phyloP scores from a whole-genome alignment of 129 eudicot species.

The Flaveria robusta region DNA sequence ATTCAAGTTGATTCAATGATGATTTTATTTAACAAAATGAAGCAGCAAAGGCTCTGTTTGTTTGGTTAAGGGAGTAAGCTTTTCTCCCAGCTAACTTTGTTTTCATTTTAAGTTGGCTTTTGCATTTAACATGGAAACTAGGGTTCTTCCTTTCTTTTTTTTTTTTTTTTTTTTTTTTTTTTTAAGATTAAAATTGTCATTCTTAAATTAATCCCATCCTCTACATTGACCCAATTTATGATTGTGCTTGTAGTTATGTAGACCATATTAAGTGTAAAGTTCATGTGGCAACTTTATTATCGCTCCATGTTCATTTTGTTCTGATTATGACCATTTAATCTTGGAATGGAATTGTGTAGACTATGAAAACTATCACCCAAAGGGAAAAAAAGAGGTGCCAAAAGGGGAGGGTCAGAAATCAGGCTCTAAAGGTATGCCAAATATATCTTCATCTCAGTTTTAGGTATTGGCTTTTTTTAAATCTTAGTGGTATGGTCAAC shows the following conservation, averaged over 20 bases:
- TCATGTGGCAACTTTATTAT: no score
- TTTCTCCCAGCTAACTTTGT: no score
- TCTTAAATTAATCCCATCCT: neutral
- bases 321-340: neutral
- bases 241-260: neutral
- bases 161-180: no score
- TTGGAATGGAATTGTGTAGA: slow-evolving; percentile 39
- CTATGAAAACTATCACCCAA: slow-evolving; percentile 64
- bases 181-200: neutral
- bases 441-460: neutral
- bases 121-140: no score
- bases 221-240: neutral
- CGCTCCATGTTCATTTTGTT: neutral
- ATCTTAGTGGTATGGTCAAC: neutral
- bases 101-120: no score
- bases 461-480: neutral
- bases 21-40: no score
- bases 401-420: slow-evolving; percentile 54
- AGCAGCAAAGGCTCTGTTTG: no score
- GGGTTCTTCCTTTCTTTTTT: no score
- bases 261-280: neutral
- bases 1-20: no score
- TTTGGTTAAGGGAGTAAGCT: no score
- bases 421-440: slow-evolving; percentile 48
- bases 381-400: slow-evolving; percentile 52